A percentile compares a stretch with the other conserved stretches of the same genome.
These are phyloP conservation scores for Cercospora sojina DNA, from an alignment of 2,329 filamentous ascomycete genomes.

Conservation along the genomic window DNA sequence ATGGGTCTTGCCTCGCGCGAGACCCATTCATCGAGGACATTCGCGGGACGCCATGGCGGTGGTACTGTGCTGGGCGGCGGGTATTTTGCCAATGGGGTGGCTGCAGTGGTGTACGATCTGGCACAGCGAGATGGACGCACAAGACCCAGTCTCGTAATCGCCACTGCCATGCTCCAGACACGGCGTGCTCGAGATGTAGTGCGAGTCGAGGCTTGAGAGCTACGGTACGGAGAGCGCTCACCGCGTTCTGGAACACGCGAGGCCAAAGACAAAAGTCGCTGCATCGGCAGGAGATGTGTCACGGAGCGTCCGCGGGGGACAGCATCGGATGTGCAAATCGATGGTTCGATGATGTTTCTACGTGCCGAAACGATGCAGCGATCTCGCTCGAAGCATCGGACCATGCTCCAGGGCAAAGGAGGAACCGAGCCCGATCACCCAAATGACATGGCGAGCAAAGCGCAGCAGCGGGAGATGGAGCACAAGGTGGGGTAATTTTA, in stretches of 20 bases:
- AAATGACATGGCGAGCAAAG: neutral
- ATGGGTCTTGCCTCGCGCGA: constrained; percentile 91
- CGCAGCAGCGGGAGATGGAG: neutral
- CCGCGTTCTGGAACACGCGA: constrained; percentile 1
- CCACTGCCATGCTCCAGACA: neutral
- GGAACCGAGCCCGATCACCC: neutral
- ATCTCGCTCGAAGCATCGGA: neutral
- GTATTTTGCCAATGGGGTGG: constrained; percentile 8
- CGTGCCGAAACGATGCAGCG: neutral
- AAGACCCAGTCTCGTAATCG: neutral
- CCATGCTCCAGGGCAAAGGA: neutral
- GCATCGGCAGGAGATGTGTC: constrained; percentile 5
- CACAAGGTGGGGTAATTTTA: constrained; percentile 1
- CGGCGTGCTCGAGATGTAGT: neutral
- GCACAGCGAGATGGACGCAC: constrained; percentile 13
- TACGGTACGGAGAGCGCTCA: neutral
- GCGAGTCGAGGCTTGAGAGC: neutral
- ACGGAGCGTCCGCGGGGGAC: neutral
- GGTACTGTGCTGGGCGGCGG: constrained; percentile 34
- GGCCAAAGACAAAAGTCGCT: neutral
- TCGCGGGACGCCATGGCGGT: constrained; percentile 59
- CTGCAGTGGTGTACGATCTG: constrained; percentile 22
- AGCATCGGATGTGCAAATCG: neutral
- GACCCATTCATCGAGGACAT: constrained; percentile 73
- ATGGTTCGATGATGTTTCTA: neutral